Base-by-base conservation (phyloP, 2,329 filamentous ascomycete genomes). In the Calycina herbarum region DNA sequence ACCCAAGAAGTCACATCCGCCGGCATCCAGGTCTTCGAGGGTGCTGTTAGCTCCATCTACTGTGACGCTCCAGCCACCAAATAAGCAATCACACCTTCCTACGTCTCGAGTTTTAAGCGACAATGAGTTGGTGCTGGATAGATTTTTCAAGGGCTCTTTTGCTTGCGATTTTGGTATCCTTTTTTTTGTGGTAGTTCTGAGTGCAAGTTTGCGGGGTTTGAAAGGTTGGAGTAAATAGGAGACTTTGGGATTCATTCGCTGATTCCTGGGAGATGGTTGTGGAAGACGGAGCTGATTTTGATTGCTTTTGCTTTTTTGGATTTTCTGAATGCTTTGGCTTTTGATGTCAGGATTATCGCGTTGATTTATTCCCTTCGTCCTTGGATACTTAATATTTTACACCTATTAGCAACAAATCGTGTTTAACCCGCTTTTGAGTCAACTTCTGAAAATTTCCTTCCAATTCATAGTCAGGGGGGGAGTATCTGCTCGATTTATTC, bases 1-100 rank as follows among this genome's bases (percentile, higher is more conserved):
- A 31, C 11, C 58, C 33, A 59, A n/a, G 24, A 27, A 2, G 45
- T 64, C 40, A 31, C 8, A 5, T 7, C 11, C 1, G 31, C 6
- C 3, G 58, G 58, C n/a, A 61, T 56, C 48, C 8, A 13, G 0
- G 11, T 60, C 11, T 57, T 48, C 48, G 40, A 58, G 29, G 63
- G 57, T 20, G 40, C 27, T 27, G 45, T 64, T 24, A 3, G 15
- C 7, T 61, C 57, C 27, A 61, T 64, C 31, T 38, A 48, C 29
- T 64, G 57, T 38, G 57, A n/a, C 17, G 45, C 7, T 24, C 20
- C 45, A 27, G n/a, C 45, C n/a, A 24, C 45, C 5, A 24, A 20
- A 20, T 51, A 51, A 51, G 45, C 45, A 7, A 51, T 15, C 20
- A 51, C 24, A 11, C 20, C 45, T 4, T 51, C 24, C 5, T 24